phyloP scores from a whole-genome alignment of 106 monocot species.

The Narthecium ossifragum region DNA sequence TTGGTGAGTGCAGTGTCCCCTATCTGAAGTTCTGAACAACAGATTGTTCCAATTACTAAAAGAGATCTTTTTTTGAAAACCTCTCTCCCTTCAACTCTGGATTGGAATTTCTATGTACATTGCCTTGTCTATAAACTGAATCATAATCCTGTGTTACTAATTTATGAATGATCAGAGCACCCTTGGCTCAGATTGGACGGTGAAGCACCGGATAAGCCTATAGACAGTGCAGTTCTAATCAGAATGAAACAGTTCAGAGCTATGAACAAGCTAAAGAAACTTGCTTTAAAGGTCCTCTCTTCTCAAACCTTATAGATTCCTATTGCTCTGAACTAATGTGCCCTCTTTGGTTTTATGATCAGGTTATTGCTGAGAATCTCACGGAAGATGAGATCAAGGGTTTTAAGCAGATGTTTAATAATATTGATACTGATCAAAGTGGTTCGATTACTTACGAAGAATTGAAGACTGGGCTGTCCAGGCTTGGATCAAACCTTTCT shows the following conservation, averaged over 20 bases:
- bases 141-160: neutral
- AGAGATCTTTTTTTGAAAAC: no score
- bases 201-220: constrained; percentile 57
- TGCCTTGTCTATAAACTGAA: neutral
- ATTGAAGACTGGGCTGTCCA: constrained; percentile 46
- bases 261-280: constrained; percentile 85
- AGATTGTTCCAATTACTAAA: no score
- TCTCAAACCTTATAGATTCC: neutral
- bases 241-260: constrained; percentile 89
- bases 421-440: constrained; percentile 66
- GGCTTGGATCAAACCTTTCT: constrained; percentile 59
- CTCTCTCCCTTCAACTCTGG: no score
- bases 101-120: neutral
- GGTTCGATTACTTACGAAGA: constrained; percentile 88
- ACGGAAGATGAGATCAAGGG: constrained; percentile 78
- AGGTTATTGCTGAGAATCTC: constrained; percentile 83
- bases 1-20: constrained; percentile 67
- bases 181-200: constrained; percentile 66
- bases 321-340: neutral
- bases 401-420: constrained; percentile 70
- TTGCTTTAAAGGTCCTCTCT: constrained; percentile 49
- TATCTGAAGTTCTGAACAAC: no score
- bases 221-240: constrained; percentile 57
- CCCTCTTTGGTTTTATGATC: neutral
- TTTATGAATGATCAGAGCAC: constrained; percentile 34